Evolutionary conservation across 2,329 filamentous ascomycete genomes (phyloP).

Genomic region (Pseudopyrenochaeta lycopersici): DNA sequence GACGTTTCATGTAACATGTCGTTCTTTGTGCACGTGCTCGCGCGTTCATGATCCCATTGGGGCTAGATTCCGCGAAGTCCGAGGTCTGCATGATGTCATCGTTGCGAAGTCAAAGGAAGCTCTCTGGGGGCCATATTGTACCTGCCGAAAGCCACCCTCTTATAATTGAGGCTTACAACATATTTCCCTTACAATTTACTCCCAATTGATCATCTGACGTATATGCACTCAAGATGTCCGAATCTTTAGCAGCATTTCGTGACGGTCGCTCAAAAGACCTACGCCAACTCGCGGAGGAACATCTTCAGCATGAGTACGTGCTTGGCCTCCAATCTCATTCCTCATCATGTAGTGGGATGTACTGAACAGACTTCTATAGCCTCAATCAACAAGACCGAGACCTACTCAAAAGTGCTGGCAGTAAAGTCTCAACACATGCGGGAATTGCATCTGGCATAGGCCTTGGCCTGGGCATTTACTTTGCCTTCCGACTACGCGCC

Average conservation of each 20-base stretch:
- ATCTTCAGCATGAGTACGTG: constrained; percentile 45
- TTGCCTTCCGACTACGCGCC: constrained; percentile 64
- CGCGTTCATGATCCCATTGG: background rate
- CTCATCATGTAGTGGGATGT: background rate
- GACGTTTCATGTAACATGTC: too few species aligned
- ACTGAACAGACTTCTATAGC: constrained; percentile 23
- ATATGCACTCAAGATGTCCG: constrained; percentile 28
- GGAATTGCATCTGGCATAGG: constrained; percentile 68
- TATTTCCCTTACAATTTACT: background rate
- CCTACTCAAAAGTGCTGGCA: constrained; percentile 63
- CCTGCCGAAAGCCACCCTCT: background rate
- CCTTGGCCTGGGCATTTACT: constrained; percentile 64
- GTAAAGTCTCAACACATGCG: constrained; percentile 64
- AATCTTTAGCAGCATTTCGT: constrained; percentile 44
- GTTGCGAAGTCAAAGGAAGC: constrained; percentile 8
- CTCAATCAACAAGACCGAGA: constrained; percentile 68
- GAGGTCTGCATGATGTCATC: constrained; percentile 19
- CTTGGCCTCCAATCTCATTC: background rate
- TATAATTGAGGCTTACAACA: background rate
- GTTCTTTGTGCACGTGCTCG: constrained; percentile 2
- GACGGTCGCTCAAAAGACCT: constrained; percentile 38
- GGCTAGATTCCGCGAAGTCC: constrained; percentile 16
- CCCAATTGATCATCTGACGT: background rate
- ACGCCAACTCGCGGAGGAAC: constrained; percentile 41
- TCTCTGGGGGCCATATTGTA: background rate